Percentiles rank a stretch among this genome's conserved stretches.
Conservation (phyloP, 352 stramenopile species). For the Phytophthora multivora region DNA sequence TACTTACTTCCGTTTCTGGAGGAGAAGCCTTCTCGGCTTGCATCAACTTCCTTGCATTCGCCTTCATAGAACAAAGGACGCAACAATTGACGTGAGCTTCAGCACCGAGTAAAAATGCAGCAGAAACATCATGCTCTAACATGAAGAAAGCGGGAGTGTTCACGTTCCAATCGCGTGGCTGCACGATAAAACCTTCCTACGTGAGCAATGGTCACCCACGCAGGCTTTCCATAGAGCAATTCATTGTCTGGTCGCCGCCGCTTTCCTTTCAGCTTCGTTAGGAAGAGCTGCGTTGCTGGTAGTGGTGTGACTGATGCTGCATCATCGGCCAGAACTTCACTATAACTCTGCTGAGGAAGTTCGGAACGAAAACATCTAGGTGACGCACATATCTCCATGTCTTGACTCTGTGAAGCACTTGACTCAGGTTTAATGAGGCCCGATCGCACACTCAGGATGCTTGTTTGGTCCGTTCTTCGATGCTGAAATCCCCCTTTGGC, state of each 20-base stretch:
- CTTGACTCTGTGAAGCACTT: neutral
- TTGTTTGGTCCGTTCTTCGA: neutral
- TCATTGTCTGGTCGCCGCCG: slow-evolving; percentile 44
- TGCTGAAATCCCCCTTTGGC: neutral
- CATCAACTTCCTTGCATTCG: slow-evolving; percentile 53
- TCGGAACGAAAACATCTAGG: neutral
- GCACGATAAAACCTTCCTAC: slow-evolving; percentile 63
- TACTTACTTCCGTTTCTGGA: slow-evolving; percentile 39
- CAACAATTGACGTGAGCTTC: slow-evolving; percentile 1
- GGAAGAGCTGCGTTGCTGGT: slow-evolving; percentile 60
- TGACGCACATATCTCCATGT: slow-evolving; percentile 13
- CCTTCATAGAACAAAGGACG: slow-evolving; percentile 21
- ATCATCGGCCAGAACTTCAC: slow-evolving; percentile 8
- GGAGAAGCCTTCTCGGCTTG: slow-evolving; percentile 28
- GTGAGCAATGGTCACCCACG: slow-evolving; percentile 61
- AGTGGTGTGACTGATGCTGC: slow-evolving; percentile 33
- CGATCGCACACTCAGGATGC: neutral
- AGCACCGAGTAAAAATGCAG: neutral
- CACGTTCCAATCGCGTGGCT: slow-evolving; percentile 52
- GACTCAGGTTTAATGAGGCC: neutral
- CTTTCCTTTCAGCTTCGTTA: slow-evolving; percentile 66
- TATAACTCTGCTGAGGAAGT: neutral
- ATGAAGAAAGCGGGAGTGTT: slow-evolving; percentile 61
- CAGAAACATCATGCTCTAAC: slow-evolving; percentile 26
- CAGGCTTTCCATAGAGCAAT: slow-evolving; percentile 51